Base-by-base conservation (phyloP, 805 yeast species). In the Metschnikowia similis region DNA sequence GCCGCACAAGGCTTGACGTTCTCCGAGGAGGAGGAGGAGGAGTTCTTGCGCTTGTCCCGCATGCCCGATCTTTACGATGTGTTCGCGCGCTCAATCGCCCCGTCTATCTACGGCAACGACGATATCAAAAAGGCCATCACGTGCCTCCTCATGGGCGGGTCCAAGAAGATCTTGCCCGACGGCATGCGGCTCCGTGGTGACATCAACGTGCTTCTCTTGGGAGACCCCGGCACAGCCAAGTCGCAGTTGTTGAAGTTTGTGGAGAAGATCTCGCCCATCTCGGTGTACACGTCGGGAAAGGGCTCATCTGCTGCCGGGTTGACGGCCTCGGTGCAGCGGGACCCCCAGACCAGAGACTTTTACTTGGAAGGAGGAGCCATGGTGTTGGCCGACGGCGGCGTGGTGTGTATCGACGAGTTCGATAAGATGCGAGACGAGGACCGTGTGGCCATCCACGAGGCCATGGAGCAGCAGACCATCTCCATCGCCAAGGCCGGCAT, bases 301-400 rank as follows among this genome's bases (percentile, higher is more conserved):
- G 99, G 99, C 62, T 92, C 99, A 0, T 92, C 98, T 9, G 99
- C 99, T 2, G 99, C 98, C 2, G 99, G 99, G 83, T 79, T 94
- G 69, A 94, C 99, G 1, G 99, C 99, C 0, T 86, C 96, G 14
- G 98, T 94, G 16, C 99, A 92, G 71, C 80, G 97, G 66, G 98
- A 94, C 66, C 77, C 89, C 1, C 74, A 76, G 26, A 87, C 97
- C 0, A 75, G 96, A 55, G 99, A 94, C 60, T 94, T 92, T 66
- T 92, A 88, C 66, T 74, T 94, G 48, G 99, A 94, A 78, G 99
- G 99, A 52, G 99, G 99, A 70, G 99, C 99, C 8, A 91, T 94
- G 97, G 99, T 94, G n/a, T 75, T 94, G 45, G 99, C 99, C 0
- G 99, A 94, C 71, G 98, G 98, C 36, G 99, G 99, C 57, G 97